phyloP scores from a whole-genome alignment of 331 rosid genomes.

The Dryas integrifolia region DNA sequence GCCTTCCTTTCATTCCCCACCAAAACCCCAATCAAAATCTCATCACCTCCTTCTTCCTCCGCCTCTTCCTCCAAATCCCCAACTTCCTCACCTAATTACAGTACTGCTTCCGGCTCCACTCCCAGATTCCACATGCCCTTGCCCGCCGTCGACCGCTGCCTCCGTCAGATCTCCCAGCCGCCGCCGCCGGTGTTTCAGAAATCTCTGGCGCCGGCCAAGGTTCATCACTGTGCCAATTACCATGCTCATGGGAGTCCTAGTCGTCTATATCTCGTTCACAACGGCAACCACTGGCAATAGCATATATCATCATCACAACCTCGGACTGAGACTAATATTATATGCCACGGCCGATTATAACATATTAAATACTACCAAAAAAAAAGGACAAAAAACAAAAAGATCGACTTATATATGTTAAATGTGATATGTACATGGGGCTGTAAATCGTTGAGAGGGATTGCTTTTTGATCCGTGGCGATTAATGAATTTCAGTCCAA shows the following conservation, averaged over 20 bases:
- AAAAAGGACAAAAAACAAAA: neutral
- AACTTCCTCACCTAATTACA: slow-evolving; percentile 17
- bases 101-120: slow-evolving; percentile 29
- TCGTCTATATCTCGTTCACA: slow-evolving; percentile 56
- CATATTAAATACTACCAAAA: slow-evolving; percentile 3
- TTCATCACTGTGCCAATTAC: slow-evolving; percentile 47
- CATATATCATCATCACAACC: slow-evolving; percentile 8
- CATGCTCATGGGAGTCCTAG: slow-evolving; percentile 38
- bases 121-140: slow-evolving; percentile 34
- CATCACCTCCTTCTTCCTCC: slow-evolving; percentile 31
- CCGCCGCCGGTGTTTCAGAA: slow-evolving; percentile 40
- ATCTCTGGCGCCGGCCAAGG: slow-evolving; percentile 34
- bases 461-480: slow-evolving; percentile 52
- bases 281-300: slow-evolving; percentile 78
- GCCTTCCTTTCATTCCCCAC: slow-evolving; percentile 63
- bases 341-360: slow-evolving; percentile 5
- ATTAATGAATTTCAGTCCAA: slow-evolving; percentile 62
- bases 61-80: slow-evolving; percentile 34
- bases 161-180: slow-evolving; percentile 44
- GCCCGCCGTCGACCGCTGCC: slow-evolving; percentile 28
- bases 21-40: slow-evolving; percentile 24
- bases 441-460: slow-evolving; percentile 47
- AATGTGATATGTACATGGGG: neutral
- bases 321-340: neutral
- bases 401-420: neutral